phyloP scores from a whole-genome alignment of 23 red algal species.

The Gracilaria caudata region DNA sequence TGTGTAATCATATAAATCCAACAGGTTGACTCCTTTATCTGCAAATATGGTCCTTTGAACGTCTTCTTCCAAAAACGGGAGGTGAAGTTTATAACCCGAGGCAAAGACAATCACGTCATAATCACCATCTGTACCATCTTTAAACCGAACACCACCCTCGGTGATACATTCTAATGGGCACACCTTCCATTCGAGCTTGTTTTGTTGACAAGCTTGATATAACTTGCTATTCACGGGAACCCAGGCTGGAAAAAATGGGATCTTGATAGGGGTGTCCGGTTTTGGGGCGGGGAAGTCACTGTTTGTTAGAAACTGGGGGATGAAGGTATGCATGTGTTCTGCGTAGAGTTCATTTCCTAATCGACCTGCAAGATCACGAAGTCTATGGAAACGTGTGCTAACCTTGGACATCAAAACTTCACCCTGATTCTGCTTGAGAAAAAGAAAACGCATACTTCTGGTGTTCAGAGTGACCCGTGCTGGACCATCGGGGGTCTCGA shows the following conservation, averaged over 20 bases:
- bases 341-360: not conserved
- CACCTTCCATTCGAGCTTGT: slow-evolving; percentile 15
- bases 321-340: not conserved
- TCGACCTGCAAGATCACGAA: slow-evolving; percentile 18
- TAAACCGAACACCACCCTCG: slow-evolving; percentile 6
- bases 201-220: not conserved
- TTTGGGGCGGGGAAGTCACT: slow-evolving; percentile 1
- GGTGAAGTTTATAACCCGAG: slow-evolving; percentile 11
- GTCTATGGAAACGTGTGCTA: slow-evolving; percentile 10
- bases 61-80: slow-evolving; percentile 26
- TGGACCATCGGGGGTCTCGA: not conserved
- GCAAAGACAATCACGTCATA: slow-evolving; percentile 42
- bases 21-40: not conserved
- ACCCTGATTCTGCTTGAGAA: slow-evolving; percentile 5
- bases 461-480: slow-evolving; percentile 20
- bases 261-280: slow-evolving; percentile 2
- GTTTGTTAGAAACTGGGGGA: slow-evolving; percentile 4
- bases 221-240: slow-evolving; percentile 6
- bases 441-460: slow-evolving; percentile 22
- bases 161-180: not conserved
- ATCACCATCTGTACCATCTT: slow-evolving; percentile 15
- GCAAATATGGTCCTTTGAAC: not conserved
- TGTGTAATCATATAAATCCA: slow-evolving; percentile 33
- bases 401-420: slow-evolving; percentile 14
- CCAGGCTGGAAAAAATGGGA: not conserved